Percentiles rank a stretch among this genome's conserved stretches.
Conservation (phyloP, 768 basidiomycete genomes). For the Rhizopogon salebrosus region DNA sequence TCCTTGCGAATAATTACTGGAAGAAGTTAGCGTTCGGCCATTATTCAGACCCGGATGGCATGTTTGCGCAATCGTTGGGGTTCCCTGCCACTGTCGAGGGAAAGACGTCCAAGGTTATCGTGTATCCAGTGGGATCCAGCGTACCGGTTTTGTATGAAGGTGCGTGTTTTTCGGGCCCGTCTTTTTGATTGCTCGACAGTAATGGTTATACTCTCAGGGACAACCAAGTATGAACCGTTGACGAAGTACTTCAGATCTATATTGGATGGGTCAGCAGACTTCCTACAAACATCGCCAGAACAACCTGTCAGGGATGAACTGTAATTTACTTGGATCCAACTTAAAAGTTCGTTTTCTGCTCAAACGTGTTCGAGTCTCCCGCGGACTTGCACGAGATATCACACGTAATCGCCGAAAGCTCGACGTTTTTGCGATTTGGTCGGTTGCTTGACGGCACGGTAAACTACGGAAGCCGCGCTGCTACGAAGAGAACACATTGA, state of each 20-base stretch:
- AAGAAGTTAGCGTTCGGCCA: slow-evolving; percentile 58
- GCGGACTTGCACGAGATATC: background rate
- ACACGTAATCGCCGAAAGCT: background rate
- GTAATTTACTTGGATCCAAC: slow-evolving; percentile 8
- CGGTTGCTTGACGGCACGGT: background rate
- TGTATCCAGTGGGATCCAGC: slow-evolving; percentile 60
- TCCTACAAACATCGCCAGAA: slow-evolving; percentile 36
- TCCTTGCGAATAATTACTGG: slow-evolving; percentile 67
- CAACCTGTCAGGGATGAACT: slow-evolving; percentile 28
- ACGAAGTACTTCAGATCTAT: slow-evolving; percentile 70
- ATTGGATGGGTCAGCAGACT: slow-evolving; percentile 60
- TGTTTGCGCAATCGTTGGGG: slow-evolving; percentile 52
- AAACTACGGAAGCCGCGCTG: background rate
- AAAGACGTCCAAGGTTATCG: slow-evolving; percentile 61
- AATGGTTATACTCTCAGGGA: slow-evolving; percentile 36
- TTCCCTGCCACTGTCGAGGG: slow-evolving; percentile 45
- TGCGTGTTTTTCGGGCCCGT: slow-evolving; percentile 20
- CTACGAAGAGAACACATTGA: background rate
- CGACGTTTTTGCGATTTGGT: background rate
- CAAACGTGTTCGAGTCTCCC: background rate
- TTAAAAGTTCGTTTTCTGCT: background rate
- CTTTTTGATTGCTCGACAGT: background rate
- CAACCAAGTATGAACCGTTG: slow-evolving; percentile 69
- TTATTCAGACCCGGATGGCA: slow-evolving; percentile 63
- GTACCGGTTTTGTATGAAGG: slow-evolving; percentile 65